A percentile compares a stretch with the other conserved stretches of the same genome.
phyloP scores from a whole-genome alignment of 2,329 filamentous ascomycete species.

The Cryphonectria parasitica region DNA sequence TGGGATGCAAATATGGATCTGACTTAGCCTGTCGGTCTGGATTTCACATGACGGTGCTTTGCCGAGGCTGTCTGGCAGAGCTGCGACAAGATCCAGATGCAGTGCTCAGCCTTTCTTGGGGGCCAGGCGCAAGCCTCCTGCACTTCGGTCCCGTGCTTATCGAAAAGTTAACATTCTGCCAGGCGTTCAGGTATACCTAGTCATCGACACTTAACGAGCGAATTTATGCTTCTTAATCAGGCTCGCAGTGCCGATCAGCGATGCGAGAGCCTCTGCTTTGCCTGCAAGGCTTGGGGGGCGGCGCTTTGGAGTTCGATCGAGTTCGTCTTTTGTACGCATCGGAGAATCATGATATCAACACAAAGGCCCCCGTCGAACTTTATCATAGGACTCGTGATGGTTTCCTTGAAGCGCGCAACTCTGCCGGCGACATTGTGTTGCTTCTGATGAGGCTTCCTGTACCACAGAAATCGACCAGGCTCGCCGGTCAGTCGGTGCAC shows the following conservation, averaged over 20 bases:
- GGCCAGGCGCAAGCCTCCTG: not conserved
- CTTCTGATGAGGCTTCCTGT: not conserved
- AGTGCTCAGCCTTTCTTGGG: not conserved
- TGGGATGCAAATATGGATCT: constrained; percentile 38
- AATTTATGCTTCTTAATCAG: not conserved
- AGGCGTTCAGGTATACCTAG: not conserved
- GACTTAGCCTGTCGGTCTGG: constrained; percentile 23
- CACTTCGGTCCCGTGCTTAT: not conserved
- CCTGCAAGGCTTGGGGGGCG: not conserved
- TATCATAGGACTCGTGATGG: too few species aligned
- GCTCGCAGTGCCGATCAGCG: not conserved
- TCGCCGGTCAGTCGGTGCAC: not conserved
- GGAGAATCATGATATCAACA: not conserved
- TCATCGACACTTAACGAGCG: not conserved
- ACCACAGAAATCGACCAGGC: not conserved
- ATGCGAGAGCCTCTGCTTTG: not conserved
- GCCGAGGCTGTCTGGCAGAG: not conserved
- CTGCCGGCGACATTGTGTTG: not conserved
- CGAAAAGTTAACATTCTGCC: not conserved
- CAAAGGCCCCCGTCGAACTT: not conserved
- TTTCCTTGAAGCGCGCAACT: not conserved
- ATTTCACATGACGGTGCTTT: not conserved
- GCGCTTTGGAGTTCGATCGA: not conserved
- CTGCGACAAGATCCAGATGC: not conserved
- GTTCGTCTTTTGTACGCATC: not conserved